Conservation (phyloP, 768 basidiomycete species). For the Wakefieldia striispora region DNA sequence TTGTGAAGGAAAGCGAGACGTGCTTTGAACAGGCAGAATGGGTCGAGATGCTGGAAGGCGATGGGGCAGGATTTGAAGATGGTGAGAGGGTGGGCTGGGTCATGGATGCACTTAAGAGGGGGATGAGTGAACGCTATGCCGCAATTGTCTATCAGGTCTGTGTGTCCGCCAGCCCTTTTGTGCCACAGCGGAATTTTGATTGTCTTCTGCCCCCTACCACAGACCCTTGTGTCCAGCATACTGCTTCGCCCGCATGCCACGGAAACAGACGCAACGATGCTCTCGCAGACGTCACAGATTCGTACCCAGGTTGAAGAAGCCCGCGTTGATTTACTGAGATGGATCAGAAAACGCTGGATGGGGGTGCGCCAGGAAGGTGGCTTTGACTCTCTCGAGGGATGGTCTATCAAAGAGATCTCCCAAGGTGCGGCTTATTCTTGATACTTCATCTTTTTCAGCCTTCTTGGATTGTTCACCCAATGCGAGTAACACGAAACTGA, state of each 20-base stretch:
- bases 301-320: slow-evolving; percentile 74
- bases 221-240: slow-evolving; percentile 74
- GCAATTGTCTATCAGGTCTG: slow-evolving; percentile 74
- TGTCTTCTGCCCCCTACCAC: background rate
- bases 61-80: slow-evolving; percentile 75
- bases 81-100: slow-evolving; percentile 75
- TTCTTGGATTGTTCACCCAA: background rate
- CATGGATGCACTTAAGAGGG: slow-evolving; percentile 61
- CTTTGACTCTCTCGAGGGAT: slow-evolving; percentile 79
- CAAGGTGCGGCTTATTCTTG: slow-evolving; percentile 22
- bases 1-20: slow-evolving; percentile 56
- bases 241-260: slow-evolving; percentile 66
- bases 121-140: slow-evolving; percentile 64
- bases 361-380: slow-evolving; percentile 72
- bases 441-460: background rate
- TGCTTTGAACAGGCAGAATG: slow-evolving; percentile 73
- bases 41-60: slow-evolving; percentile 68
- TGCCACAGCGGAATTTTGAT: background rate
- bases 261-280: slow-evolving; percentile 56
- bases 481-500: background rate
- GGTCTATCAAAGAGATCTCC: slow-evolving; percentile 84
- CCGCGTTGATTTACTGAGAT: slow-evolving; percentile 42
- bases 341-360: slow-evolving; percentile 79
- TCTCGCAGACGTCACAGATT: slow-evolving; percentile 68
- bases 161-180: background rate